phyloP scores from a whole-genome alignment of 306 rosid species.

The Herpetospermum pedunculosum region DNA sequence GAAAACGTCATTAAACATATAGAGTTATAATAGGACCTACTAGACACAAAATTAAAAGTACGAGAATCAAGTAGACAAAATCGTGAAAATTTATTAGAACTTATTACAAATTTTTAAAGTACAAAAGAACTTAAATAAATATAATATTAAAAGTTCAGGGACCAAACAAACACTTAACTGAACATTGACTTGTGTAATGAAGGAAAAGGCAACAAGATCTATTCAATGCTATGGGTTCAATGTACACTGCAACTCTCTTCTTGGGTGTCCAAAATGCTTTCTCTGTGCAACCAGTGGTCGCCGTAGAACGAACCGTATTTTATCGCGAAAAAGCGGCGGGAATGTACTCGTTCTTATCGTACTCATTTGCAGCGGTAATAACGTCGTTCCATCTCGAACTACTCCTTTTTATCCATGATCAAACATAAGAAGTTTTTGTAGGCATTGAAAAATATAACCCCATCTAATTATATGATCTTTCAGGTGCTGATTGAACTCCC shows the following conservation, averaged over 20 bases:
- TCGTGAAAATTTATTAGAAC: too few relatives aligned
- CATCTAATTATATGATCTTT: background rate
- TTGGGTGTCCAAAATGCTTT: conserved; percentile 50
- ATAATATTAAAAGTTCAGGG: background rate
- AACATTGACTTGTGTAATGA: conserved; percentile 1
- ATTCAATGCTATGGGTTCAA: conserved; percentile 59
- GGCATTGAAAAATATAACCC: background rate
- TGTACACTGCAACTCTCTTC: conserved; percentile 53
- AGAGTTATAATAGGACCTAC: too few relatives aligned
- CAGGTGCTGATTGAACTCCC: conserved; percentile 67
- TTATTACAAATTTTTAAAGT: too few relatives aligned
- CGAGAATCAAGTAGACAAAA: too few relatives aligned
- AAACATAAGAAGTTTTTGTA: background rate
- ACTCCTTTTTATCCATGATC: background rate
- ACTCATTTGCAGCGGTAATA: conserved; percentile 58
- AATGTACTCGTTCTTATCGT: conserved; percentile 69
- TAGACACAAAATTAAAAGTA: too few relatives aligned
- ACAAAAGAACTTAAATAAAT: too few relatives aligned
- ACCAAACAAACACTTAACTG: background rate
- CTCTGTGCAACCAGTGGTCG: conserved; percentile 64
- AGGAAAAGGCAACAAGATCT: conserved; percentile 38
- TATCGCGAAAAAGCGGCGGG: conserved; percentile 83
- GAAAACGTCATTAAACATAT: too few relatives aligned
- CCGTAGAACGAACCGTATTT: conserved; percentile 65
- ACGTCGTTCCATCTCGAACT: background rate